Evolutionary conservation across 2,329 filamentous ascomycete genomes (phyloP), one percentile per base, ranked within the genome.

Genomic region (Sarocladium oryzae): DNA sequence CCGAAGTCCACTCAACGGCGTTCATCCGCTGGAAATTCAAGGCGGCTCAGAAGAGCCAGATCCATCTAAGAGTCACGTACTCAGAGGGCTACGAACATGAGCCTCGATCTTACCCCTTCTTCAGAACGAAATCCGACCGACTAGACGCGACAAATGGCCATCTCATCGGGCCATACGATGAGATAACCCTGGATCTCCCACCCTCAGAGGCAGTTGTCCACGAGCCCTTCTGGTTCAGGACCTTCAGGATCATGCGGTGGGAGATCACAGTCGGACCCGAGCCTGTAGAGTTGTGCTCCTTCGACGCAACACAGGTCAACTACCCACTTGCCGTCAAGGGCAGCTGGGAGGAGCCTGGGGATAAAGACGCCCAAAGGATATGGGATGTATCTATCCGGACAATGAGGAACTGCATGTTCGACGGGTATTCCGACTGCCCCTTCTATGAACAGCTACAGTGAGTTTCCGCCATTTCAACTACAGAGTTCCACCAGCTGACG

Each of bases 151-250:
- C 36, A 2, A 55, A 56, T 15, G 64, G 64, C 0, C 57, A 64
- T 33, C 55, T 69, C 5, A 58, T 71, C 7, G 69, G 69, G 0
- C 69, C 69, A 0, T 65, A 60, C 40, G 69, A 72, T 43, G 63
- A 66, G 6, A 60, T 63, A 0, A 55, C 49, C 0, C 48, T 70
- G 7, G 56, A 65, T n/a, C 33, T 66, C 4, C 20, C 32, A 18
- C 43, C 33, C 9, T 30, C 21, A 21, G 5, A n/a, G 46, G 30
- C 26, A 6, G 45, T 53, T n/a, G 20, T 13, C 11, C 53, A 53
- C 23, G 51, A 52, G 18, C 55, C 55, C 2, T 53, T 56, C 28
- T 52, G 52, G 15, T 56, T 53, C 40, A 41, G 53, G 2, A 56
- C 55, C 13, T 54, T 54, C 28, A 40, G 52, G 20, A 26, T 54